phyloP scores from a whole-genome alignment of 2,329 filamentous ascomycete genomes.

The Sclerotinia minor region DNA sequence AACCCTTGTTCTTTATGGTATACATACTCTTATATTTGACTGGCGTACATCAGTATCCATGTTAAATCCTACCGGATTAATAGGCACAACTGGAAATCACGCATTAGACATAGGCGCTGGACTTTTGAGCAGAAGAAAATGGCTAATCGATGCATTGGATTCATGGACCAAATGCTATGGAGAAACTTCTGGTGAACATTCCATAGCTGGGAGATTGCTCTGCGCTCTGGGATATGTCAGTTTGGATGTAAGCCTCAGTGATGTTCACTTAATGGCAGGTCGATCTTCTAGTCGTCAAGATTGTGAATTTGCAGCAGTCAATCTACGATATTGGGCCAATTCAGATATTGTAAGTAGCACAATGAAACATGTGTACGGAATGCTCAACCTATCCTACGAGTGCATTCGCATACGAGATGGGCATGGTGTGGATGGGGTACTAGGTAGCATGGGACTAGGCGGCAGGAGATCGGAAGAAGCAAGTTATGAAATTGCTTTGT shows the following conservation, averaged over 20 bases:
- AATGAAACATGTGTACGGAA: slow-evolving; percentile 35
- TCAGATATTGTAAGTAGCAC: slow-evolving; percentile 33
- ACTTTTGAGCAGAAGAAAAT: slow-evolving; percentile 27
- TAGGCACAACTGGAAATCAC: slow-evolving; percentile 35
- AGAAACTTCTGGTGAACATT: slow-evolving; percentile 1
- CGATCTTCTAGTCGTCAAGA: slow-evolving; percentile 35
- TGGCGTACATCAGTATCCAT: slow-evolving; percentile 38
- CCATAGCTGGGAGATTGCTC: slow-evolving; percentile 31
- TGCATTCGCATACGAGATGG: neutral
- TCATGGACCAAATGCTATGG: slow-evolving; percentile 37
- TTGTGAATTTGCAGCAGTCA: slow-evolving; percentile 37
- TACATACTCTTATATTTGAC: slow-evolving; percentile 40
- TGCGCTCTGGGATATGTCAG: slow-evolving; percentile 35
- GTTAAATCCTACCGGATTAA: slow-evolving; percentile 38
- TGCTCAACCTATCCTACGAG: slow-evolving; percentile 12
- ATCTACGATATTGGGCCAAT: slow-evolving; percentile 39
- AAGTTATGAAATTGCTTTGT: slow-evolving; percentile 35
- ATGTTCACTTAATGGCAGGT: slow-evolving; percentile 39
- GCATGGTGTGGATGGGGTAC: neutral
- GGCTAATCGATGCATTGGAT: slow-evolving; percentile 37
- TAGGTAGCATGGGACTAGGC: slow-evolving; percentile 6
- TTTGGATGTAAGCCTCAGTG: slow-evolving; percentile 36
- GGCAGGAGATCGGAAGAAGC: slow-evolving; percentile 14
- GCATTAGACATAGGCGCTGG: slow-evolving; percentile 37
- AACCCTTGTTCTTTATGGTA: slow-evolving; percentile 37